phyloP scores from a whole-genome alignment of 441 rosid species.

The Euphorbia schlechtendalii region DNA sequence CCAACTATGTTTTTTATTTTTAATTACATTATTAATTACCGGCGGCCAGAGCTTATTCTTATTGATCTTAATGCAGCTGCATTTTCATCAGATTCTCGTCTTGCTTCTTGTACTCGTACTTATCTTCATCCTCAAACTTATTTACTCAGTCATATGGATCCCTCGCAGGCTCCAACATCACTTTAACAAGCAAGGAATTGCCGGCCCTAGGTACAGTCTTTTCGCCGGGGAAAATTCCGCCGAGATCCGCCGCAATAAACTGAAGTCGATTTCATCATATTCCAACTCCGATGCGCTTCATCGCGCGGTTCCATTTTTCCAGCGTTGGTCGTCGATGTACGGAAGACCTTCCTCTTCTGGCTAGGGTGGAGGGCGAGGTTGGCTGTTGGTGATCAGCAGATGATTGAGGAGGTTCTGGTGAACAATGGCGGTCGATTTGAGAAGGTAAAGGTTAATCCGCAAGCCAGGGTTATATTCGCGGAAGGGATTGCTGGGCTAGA shows the following conservation, averaged over 20 bases:
- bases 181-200: constrained; percentile 35
- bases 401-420: constrained; percentile 43
- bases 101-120: background rate
- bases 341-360: constrained; percentile 66
- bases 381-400: constrained; percentile 43
- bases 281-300: constrained; percentile 32
- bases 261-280: constrained; percentile 27
- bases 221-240: constrained; percentile 45
- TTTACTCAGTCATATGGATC: constrained; percentile 25
- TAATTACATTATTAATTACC: no score
- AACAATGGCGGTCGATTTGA: constrained; percentile 34
- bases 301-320: constrained; percentile 39
- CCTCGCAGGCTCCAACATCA: constrained; percentile 44
- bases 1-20: no score
- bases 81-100: background rate
- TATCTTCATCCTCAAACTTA: constrained; percentile 4
- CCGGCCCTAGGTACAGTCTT: constrained; percentile 49
- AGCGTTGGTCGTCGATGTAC: constrained; percentile 40
- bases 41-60: background rate
- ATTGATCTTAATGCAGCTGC: background rate
- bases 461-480: constrained; percentile 46
- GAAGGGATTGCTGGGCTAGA: constrained; percentile 59
- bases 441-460: constrained; percentile 36
- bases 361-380: constrained; percentile 51
- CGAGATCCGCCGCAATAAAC: constrained; percentile 36